Evolutionary conservation across 2,329 filamentous ascomycete species (phyloP).

Genomic region (Davidsoniella australis): DNA sequence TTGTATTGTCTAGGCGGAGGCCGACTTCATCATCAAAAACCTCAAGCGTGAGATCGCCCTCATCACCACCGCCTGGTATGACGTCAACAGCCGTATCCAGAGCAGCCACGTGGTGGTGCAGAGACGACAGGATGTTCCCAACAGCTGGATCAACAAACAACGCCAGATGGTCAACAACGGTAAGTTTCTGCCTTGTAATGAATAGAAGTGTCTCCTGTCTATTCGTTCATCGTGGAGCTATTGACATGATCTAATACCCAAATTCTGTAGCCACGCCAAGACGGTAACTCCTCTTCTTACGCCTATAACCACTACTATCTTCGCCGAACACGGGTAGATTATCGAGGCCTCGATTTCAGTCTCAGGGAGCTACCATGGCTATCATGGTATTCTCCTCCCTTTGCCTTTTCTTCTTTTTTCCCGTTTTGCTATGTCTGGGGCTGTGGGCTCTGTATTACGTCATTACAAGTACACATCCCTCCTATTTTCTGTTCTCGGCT

Average conservation of each 20-base stretch:
- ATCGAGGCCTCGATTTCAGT: too few relatives aligned
- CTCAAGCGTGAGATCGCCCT: constrained; percentile 63
- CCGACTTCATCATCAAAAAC: constrained; percentile 43
- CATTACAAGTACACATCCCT: constrained; percentile 4
- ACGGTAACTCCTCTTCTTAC: constrained; percentile 9
- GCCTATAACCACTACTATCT: background rate
- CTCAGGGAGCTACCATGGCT: too few relatives aligned
- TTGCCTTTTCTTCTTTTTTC: constrained; percentile 2
- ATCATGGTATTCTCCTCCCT: background rate
- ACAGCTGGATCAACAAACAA: constrained; percentile 75
- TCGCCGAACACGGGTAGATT: too few relatives aligned
- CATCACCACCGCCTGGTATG: constrained; percentile 75
- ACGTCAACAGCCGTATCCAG: constrained; percentile 60
- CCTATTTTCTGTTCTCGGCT: background rate
- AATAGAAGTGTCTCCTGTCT: background rate
- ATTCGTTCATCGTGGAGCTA: background rate
- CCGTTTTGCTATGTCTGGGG: background rate
- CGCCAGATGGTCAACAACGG: constrained; percentile 45
- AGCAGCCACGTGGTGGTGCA: constrained; percentile 70
- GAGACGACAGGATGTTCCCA: constrained; percentile 54
- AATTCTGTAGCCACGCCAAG: constrained; percentile 11
- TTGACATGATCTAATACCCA: background rate
- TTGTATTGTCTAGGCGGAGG: constrained; percentile 24
- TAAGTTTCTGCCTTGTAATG: background rate
- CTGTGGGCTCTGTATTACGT: constrained; percentile 5